Percentiles rank a stretch among this genome's conserved stretches.
These are phyloP conservation scores for Cladosporium austrohemisphaericum DNA, from an alignment of 2,329 filamentous ascomycete genomes.

Conservation along the genomic window DNA sequence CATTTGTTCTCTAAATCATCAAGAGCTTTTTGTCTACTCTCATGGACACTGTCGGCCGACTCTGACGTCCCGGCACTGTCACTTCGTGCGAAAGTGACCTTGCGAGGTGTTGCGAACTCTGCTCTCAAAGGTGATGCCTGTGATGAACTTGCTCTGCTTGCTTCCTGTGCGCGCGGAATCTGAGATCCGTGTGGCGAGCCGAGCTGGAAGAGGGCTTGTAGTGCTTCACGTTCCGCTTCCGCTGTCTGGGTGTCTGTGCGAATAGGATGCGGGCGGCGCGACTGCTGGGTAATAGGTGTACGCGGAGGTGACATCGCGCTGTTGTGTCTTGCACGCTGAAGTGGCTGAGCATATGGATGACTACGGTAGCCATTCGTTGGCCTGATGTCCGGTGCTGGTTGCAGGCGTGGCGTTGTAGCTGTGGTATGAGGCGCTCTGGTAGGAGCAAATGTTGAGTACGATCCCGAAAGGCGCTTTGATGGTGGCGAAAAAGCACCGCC, in stretches of 20 bases:
- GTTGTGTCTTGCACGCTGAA: conserved; percentile 2
- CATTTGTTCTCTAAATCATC: not conserved
- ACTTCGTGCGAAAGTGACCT: conserved; percentile 29
- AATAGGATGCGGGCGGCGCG: conserved; percentile 47
- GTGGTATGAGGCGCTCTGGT: conserved; percentile 8
- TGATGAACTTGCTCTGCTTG: conserved; percentile 20
- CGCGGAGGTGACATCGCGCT: conserved; percentile 31
- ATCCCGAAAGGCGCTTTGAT: conserved; percentile 32
- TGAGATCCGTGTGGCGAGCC: conserved; percentile 45
- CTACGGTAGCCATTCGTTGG: conserved; percentile 17
- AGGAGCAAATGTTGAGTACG: conserved; percentile 21
- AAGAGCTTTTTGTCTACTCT: conserved; percentile 5
- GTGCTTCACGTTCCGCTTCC: conserved; percentile 71
- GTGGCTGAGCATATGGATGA: conserved; percentile 8
- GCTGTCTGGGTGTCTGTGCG: conserved; percentile 66
- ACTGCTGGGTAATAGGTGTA: conserved; percentile 28
- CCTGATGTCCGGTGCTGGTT: conserved; percentile 31
- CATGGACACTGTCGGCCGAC: conserved; percentile 1
- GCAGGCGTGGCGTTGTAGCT: conserved; percentile 19
- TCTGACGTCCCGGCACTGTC: conserved; percentile 21
- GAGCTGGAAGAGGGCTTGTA: conserved; percentile 77
- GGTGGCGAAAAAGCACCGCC: conserved; percentile 26
- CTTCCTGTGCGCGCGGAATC: conserved; percentile 33
- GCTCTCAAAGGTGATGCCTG: conserved; percentile 25
- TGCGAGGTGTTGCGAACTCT: conserved; percentile 24